Conservation (phyloP, 306 rosid genomes). For the Fragaria iinumae region DNA sequence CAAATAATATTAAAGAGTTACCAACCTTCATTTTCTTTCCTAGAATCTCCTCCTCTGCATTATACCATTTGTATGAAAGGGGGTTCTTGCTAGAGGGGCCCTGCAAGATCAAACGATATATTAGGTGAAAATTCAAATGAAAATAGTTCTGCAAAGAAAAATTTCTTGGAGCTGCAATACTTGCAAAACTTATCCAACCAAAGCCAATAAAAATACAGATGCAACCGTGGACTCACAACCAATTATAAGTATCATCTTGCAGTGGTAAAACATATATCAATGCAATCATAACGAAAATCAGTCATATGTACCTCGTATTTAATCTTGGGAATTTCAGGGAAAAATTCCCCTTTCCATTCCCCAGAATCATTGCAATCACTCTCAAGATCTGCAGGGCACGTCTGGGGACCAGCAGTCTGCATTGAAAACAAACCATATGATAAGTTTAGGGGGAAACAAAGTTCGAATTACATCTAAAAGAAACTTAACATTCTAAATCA, state of each 20-base stretch:
- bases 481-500: not conserved
- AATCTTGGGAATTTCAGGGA: constrained; percentile 66
- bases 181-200: not conserved
- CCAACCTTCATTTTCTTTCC: constrained; percentile 97
- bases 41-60: constrained; percentile 76
- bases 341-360: constrained; percentile 84
- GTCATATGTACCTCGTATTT: constrained; percentile 63
- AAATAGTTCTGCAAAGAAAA: not conserved
- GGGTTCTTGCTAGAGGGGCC: constrained; percentile 86
- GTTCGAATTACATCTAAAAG: not conserved
- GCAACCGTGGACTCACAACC: not conserved
- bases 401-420: constrained; percentile 59
- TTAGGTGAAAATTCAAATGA: not conserved
- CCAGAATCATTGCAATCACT: constrained; percentile 51
- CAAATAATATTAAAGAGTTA: constrained; percentile 6
- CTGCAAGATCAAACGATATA: constrained; percentile 35
- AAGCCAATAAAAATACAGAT: not conserved
- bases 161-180: not conserved
- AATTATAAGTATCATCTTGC: not conserved
- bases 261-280: not conserved
- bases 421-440: constrained; percentile 9
- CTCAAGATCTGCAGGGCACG: constrained; percentile 60
- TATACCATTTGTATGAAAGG: constrained; percentile 81
- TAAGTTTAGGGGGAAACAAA: not conserved
- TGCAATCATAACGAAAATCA: not conserved